Evolutionary conservation across 768 basidiomycete genomes (phyloP), one percentile per base, ranked within the genome.

Genomic region (Amanita rubescens): DNA sequence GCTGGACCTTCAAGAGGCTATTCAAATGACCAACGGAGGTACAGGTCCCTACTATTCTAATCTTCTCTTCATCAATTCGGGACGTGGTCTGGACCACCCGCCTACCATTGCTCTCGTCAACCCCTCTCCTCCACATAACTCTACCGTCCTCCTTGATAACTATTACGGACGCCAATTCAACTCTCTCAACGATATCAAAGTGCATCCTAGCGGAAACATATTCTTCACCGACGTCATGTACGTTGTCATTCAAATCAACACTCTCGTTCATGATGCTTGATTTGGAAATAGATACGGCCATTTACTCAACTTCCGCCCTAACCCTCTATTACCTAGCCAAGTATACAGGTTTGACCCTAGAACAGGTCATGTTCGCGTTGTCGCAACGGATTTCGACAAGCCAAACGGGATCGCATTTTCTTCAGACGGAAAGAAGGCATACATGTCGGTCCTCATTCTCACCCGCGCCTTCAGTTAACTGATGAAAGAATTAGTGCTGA

Each of bases 91-190:
- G n/a, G n/a, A n/a, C 20, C 68, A 76, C 5, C 82, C 87, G 7
- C 79, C 87, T 17, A 79, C 79, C 3, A 61, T 90, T 22, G 80
- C 75, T 0, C 75, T 85, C 22, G 81, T 89, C 47, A 80, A 87
- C 62, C 85, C 87, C 0, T 62, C 60, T 3, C 62, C 77, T 7
- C 87, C 87, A 0, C 74, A 82, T 67, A 85, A 89, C 52, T 69
- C 77, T 3, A 89, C 85, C 0, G 76, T 86, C 25, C 65, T 91
- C 14, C 65, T 91, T 56, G 85, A 90, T 67, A 91, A 90, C 68
- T 88, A 77, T 67, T 86, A 79, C 59, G 88, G 88, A 1, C 72
- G 86, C 2, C 87, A 89, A 58, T 92, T 90, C 69, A 90, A 87
- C 67, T 88, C 88, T 1, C 64, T 91, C 47, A 88, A 90, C 63